Base-by-base conservation (phyloP, 805 yeast species). In the Saccharomycopsis schoenii region DNA sequence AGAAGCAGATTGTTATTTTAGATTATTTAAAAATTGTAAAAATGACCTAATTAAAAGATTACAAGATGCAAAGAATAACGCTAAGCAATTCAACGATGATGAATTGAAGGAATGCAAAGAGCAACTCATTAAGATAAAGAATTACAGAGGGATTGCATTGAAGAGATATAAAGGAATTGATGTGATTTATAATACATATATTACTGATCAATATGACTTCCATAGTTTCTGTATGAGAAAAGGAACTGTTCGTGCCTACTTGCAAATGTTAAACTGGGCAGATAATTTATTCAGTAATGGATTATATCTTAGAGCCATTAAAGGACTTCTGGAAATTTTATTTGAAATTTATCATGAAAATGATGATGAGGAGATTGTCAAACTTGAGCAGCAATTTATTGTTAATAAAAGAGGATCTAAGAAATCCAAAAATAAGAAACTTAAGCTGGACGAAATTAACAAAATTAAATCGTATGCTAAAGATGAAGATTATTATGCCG, bases 181-280 rank as follows among this genome's bases (percentile, higher is more conserved):
- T 57, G 83, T 83, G 62, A 81, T 88, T 37, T 91, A 84, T 72
- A 79, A 83, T 54, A 87, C 83, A 59, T 91, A 84, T 73, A 81
- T 77, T 69, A 82, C 82, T 64, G 99, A 94, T 70, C 97, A 94
- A 75, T 80, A 87, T 65, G 99, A 94, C 71, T 94, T 93, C 85
- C 98, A 94, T 71, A 85, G 88, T 55, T 94, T 89, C 71, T 88
- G 96, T 70, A 82, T 89, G 79, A 83, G 97, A 73, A 84, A 87
- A 67, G 98, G 97, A 24, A 89, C 97, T 6, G 85, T 93, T 29
- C 81, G 96, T 65, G 85, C 93, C 9, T 94, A 93, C 70, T 67
- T 88, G 36, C 85, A 84, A 19, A 82, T 89, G 81, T 66, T 92
- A 58, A 72, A 77, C 57, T 94, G 98, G 98, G 96, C 85, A 61